phyloP scores from a whole-genome alignment of 176 grass and related monocot genomes.

The Cocos nucifera region DNA sequence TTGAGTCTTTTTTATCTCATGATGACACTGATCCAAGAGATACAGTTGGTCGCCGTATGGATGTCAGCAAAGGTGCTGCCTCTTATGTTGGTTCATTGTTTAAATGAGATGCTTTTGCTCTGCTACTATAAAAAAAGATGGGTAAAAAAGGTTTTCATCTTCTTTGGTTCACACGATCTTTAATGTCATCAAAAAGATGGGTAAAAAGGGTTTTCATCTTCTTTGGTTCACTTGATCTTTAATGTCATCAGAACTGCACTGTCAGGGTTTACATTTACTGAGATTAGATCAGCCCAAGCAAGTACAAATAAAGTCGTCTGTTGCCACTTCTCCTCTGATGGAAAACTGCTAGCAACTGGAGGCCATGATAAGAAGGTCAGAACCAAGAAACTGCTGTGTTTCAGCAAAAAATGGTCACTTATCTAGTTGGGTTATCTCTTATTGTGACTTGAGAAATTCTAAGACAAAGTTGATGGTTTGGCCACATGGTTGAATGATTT shows the following conservation, averaged over 20 bases:
- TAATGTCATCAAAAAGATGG: background rate
- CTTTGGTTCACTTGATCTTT: background rate
- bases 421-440: too few species aligned
- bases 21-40: constrained; percentile 98
- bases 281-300: constrained; percentile 47
- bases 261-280: constrained; percentile 76
- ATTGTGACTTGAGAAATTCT: too few species aligned
- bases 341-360: constrained; percentile 90
- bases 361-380: constrained; percentile 98
- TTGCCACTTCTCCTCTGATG: constrained; percentile 92
- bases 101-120: too few species aligned
- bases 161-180: constrained; percentile 1
- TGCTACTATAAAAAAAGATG: background rate
- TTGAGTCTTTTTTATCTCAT: constrained; percentile 97
- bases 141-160: background rate
- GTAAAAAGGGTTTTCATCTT: constrained; percentile 6
- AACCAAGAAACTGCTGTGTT: background rate
- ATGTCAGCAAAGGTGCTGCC: constrained; percentile 72
- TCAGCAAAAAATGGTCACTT: too few species aligned
- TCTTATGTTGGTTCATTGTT: background rate
- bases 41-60: constrained; percentile 61
- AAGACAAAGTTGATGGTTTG: background rate
- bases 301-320: constrained; percentile 75
- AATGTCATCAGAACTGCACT: constrained; percentile 6
- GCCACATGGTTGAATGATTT: constrained; percentile 4